phyloP scores from a whole-genome alignment of 768 basidiomycete species.

The Pulveroboletus frians region DNA sequence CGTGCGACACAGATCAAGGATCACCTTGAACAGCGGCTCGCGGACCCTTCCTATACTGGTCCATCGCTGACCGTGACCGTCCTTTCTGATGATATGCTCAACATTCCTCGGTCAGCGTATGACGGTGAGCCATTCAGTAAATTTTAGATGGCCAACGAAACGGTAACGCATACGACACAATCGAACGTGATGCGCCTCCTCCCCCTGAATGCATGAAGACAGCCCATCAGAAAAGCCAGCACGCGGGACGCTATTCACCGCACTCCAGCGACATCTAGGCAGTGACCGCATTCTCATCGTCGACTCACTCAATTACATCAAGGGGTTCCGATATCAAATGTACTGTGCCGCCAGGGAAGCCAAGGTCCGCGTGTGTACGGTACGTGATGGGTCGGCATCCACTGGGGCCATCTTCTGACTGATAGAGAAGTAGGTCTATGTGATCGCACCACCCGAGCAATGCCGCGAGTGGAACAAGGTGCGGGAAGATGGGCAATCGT shows the following conservation, averaged over 20 bases:
- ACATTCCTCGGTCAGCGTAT: constrained; percentile 61
- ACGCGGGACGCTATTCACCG: constrained; percentile 75
- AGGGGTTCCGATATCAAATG: constrained; percentile 97
- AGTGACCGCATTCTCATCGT: constrained; percentile 77
- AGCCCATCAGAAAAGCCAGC: constrained; percentile 84
- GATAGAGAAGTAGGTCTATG: constrained; percentile 52
- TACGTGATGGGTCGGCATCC: constrained; percentile 34
- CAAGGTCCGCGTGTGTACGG: constrained; percentile 82
- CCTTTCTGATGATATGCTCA: constrained; percentile 71
- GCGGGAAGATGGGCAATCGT: constrained; percentile 45
- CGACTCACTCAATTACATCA: constrained; percentile 95
- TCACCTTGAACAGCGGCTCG: constrained; percentile 51
- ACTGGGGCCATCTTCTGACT: neutral
- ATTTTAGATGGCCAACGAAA: neutral
- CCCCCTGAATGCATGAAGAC: constrained; percentile 38
- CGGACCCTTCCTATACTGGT: constrained; percentile 47
- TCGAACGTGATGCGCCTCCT: neutral
- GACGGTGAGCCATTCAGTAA: constrained; percentile 48
- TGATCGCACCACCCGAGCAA: constrained; percentile 67
- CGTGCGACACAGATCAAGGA: constrained; percentile 60
- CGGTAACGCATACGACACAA: neutral
- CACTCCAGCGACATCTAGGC: constrained; percentile 70
- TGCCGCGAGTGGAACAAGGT: constrained; percentile 72
- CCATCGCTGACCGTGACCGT: constrained; percentile 42
- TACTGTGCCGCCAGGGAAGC: constrained; percentile 92